Percentiles rank a stretch among this genome's conserved stretches.
Conservation (phyloP, 2,329 filamentous ascomycete genomes). For the Fusarium chuoi region DNA sequence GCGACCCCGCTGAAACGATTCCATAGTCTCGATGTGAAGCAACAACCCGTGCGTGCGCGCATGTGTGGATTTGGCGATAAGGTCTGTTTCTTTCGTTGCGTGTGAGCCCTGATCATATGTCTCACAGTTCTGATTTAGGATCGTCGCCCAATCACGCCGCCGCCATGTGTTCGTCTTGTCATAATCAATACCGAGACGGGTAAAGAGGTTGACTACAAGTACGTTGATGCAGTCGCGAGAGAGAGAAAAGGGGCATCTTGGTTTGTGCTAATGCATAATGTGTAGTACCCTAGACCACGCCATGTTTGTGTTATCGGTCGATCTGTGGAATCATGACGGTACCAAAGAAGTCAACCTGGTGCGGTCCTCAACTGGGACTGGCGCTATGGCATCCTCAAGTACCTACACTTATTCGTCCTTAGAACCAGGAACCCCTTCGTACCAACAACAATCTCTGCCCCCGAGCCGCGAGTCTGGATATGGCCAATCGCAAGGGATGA, state of each 20-base stretch:
- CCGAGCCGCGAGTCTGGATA: constrained; percentile 52
- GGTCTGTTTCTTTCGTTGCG: constrained; percentile 59
- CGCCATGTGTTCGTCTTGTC: constrained; percentile 87
- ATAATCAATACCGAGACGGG: constrained; percentile 79
- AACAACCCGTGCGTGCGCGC: constrained; percentile 90
- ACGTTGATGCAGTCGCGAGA: constrained; percentile 48
- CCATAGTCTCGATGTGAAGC: constrained; percentile 77
- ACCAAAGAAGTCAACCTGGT: constrained; percentile 73
- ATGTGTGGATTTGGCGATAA: constrained; percentile 99
- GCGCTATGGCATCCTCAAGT: constrained; percentile 84
- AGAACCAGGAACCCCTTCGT: constrained; percentile 47
- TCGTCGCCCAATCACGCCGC: constrained; percentile 93
- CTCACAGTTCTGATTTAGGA: constrained; percentile 66
- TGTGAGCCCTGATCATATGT: neutral
- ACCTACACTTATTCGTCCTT: constrained; percentile 75
- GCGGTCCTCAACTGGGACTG: constrained; percentile 71
- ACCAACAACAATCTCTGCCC: constrained; percentile 51
- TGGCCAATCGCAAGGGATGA: constrained; percentile 41
- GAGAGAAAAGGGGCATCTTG: neutral
- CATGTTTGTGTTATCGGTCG: constrained; percentile 69
- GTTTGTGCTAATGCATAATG: constrained; percentile 7
- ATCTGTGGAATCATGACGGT: constrained; percentile 74
- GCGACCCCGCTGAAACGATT: constrained; percentile 27
- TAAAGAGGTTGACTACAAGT: constrained; percentile 87
- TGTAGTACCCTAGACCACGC: constrained; percentile 52